These are phyloP conservation scores for Ustilago xerochloae DNA, from an alignment of 1,284 basidiomycete species.

Conservation along the genomic window DNA sequence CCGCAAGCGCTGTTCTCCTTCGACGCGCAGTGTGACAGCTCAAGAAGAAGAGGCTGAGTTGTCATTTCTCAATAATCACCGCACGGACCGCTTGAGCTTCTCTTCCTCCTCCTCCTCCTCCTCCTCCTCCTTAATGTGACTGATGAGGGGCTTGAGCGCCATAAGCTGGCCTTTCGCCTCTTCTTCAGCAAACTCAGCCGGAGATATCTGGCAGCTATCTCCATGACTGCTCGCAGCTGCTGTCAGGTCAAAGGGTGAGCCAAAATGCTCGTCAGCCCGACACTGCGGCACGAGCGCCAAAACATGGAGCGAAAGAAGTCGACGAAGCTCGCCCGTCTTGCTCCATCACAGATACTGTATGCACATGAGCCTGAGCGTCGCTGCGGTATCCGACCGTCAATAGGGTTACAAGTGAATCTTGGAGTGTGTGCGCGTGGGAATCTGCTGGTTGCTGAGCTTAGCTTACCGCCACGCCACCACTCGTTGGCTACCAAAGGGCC, in stretches of 20 bases:
- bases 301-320: background rate
- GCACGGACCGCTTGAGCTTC: background rate
- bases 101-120: too few species aligned
- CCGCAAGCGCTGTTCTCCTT: too few species aligned
- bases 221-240: too few species aligned
- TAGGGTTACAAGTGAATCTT: background rate
- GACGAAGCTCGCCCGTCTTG: background rate
- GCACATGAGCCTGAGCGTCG: background rate
- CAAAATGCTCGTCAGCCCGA: background rate
- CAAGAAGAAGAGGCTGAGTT: background rate
- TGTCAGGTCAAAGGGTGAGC: too few species aligned
- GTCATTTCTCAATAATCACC: background rate
- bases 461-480: conserved; percentile 1
- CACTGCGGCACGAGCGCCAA: background rate
- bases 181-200: too few species aligned
- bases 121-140: background rate
- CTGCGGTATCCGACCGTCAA: background rate
- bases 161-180: too few species aligned
- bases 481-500: background rate
- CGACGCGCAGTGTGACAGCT: conserved; percentile 1
- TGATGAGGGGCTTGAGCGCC: too few species aligned
- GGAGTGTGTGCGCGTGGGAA: background rate
- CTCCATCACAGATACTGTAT: background rate
- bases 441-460: background rate
- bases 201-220: too few species aligned